Evolutionary conservation across 768 basidiomycete genomes (phyloP).

Genomic region (Chalciporus chontae): DNA sequence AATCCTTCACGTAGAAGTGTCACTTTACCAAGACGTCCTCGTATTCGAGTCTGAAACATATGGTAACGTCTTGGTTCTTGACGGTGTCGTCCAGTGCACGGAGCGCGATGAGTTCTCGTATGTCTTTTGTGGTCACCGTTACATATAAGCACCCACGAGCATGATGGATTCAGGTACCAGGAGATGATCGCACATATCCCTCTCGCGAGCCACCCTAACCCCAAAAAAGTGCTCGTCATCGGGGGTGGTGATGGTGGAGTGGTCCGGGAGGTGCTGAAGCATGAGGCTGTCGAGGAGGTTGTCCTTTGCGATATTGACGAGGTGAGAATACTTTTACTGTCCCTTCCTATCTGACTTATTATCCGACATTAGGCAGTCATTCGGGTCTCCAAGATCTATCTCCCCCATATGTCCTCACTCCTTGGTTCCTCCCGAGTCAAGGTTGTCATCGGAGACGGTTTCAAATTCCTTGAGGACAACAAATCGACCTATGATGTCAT

Average conservation of each 20-base stretch:
- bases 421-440: slow-evolving; percentile 77
- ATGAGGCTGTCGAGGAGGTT: slow-evolving; percentile 84
- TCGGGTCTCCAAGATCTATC: slow-evolving; percentile 88
- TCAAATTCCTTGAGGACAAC: slow-evolving; percentile 92
- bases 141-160: neutral
- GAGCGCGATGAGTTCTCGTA: slow-evolving; percentile 99
- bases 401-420: slow-evolving; percentile 90
- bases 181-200: slow-evolving; percentile 99
- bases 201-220: slow-evolving; percentile 94
- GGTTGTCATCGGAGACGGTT: slow-evolving; percentile 90
- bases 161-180: slow-evolving; percentile 66
- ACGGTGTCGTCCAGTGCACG: slow-evolving; percentile 94
- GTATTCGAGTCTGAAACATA: slow-evolving; percentile 95
- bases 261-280: slow-evolving; percentile 95
- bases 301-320: slow-evolving; percentile 98
- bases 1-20: slow-evolving; percentile 92
- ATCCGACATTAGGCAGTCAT: slow-evolving; percentile 68
- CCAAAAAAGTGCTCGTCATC: slow-evolving; percentile 93
- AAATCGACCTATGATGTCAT: slow-evolving; percentile 91
- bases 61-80: slow-evolving; percentile 95
- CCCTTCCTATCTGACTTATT: neutral
- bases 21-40: slow-evolving; percentile 93
- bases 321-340: slow-evolving; percentile 36
- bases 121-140: slow-evolving; percentile 29
- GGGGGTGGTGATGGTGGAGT: slow-evolving; percentile 99